Conservation (phyloP, 2,329 filamentous ascomycete genomes). For the Fusarium sp. region DNA sequence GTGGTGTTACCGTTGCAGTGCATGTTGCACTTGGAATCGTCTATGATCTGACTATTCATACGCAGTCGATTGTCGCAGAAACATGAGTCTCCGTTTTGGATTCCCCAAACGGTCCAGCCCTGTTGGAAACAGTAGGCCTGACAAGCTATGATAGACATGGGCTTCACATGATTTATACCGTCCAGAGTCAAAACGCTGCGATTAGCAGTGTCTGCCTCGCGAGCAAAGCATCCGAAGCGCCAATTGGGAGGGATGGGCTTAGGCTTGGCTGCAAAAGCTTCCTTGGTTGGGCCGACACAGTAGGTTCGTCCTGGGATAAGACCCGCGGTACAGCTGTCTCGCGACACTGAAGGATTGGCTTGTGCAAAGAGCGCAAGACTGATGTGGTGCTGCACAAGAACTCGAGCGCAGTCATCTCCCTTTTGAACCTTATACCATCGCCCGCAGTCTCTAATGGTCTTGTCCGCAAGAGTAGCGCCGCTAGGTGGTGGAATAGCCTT, state of each 20-base stretch:
- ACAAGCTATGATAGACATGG: constrained; percentile 16
- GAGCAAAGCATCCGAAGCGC: constrained; percentile 12
- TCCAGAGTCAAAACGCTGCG: constrained; percentile 2
- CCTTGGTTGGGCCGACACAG: constrained; percentile 10
- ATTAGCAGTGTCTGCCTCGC: constrained; percentile 1
- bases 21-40: constrained; percentile 10
- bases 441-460: background rate
- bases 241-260: constrained; percentile 1
- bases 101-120: constrained; percentile 3
- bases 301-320: constrained; percentile 13
- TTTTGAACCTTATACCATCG: constrained; percentile 4
- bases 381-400: constrained; percentile 15
- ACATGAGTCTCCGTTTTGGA: constrained; percentile 13
- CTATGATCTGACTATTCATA: constrained; percentile 17
- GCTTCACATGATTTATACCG: constrained; percentile 2
- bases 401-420: constrained; percentile 1
- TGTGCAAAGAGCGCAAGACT: constrained; percentile 7
- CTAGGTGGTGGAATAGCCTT: constrained; percentile 2
- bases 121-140: constrained; percentile 7
- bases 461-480: background rate
- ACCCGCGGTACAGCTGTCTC: constrained; percentile 3
- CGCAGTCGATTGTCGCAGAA: constrained; percentile 9
- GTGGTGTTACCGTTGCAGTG: constrained; percentile 17
- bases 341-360: constrained; percentile 17
- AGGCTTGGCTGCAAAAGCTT: background rate